phyloP scores from a whole-genome alignment of 352 stramenopile species.

The Globisporangium lucens region DNA sequence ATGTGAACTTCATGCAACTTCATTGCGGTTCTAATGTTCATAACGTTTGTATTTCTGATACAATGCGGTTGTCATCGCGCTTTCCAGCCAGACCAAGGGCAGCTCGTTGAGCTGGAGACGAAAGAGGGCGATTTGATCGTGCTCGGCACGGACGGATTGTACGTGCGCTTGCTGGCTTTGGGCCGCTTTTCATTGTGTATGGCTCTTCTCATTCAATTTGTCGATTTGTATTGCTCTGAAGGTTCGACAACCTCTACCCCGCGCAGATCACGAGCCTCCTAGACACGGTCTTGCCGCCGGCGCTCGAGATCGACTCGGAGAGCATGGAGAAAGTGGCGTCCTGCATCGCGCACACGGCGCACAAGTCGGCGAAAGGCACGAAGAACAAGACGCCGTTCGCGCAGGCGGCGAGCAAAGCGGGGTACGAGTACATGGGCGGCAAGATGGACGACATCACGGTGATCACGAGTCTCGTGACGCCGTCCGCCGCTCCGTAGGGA shows the following conservation, averaged over 20 bases:
- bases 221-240: slow-evolving; percentile 17
- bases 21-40: background rate
- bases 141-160: slow-evolving; percentile 93
- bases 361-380: slow-evolving; percentile 70
- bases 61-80: background rate
- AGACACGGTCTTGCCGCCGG: slow-evolving; percentile 57
- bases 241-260: slow-evolving; percentile 95
- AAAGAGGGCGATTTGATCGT: slow-evolving; percentile 91
- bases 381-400: slow-evolving; percentile 80
- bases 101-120: slow-evolving; percentile 82
- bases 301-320: slow-evolving; percentile 39
- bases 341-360: slow-evolving; percentile 75
- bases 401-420: slow-evolving; percentile 58
- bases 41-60: background rate
- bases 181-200: background rate
- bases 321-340: slow-evolving; percentile 80
- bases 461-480: slow-evolving; percentile 69
- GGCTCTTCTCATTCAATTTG: background rate
- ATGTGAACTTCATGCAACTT: background rate
- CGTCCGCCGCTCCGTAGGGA: background rate
- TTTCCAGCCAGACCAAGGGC: slow-evolving; percentile 82
- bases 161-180: slow-evolving; percentile 22
- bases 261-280: slow-evolving; percentile 75
- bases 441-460: slow-evolving; percentile 93
- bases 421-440: slow-evolving; percentile 78